Conservation (phyloP, 371 early-diverging fungal species). For the Dichotomocladium elegans region DNA sequence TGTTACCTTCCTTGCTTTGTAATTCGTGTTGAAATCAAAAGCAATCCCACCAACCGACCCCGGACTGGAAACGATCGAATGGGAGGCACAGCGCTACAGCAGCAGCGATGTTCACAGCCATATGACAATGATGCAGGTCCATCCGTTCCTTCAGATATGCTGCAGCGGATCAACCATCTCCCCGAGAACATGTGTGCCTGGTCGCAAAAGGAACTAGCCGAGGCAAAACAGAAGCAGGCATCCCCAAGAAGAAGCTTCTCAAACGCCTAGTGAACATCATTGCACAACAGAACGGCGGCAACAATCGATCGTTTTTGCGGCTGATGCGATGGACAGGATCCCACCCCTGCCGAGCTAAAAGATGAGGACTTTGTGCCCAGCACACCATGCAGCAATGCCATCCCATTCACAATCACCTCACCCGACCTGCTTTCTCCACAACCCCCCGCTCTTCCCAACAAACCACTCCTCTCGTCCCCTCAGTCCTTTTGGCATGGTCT, state of each 20-base stretch:
- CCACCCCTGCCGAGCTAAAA: conserved; percentile 5
- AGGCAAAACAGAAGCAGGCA: conserved; percentile 60
- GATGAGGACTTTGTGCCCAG: neutral
- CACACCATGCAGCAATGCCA: neutral
- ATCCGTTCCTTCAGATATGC: conserved; percentile 73
- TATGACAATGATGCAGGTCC: conserved; percentile 69
- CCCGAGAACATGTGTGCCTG: conserved; percentile 66
- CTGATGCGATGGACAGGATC: neutral
- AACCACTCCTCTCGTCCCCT: neutral
- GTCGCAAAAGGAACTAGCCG: conserved; percentile 68
- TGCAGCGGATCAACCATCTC: conserved; percentile 65
- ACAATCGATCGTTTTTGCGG: conserved; percentile 11
- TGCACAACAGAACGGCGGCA: conserved; percentile 38
- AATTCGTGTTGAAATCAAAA: too few relatives aligned
- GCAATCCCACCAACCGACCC: too few relatives aligned
- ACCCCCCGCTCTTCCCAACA: neutral
- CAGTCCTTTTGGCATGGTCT: conserved; percentile 3
- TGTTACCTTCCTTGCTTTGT: too few relatives aligned
- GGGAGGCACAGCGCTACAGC: too few relatives aligned
- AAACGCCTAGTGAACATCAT: conserved; percentile 59
- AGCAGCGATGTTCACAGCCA: conserved; percentile 72
- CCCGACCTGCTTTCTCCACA: conserved; percentile 26
- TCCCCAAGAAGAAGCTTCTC: conserved; percentile 63
- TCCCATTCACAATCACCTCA: conserved; percentile 52
- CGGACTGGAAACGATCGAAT: too few relatives aligned